Base-by-base conservation (phyloP, 805 yeast species). In the Blastobotrys americana region DNA sequence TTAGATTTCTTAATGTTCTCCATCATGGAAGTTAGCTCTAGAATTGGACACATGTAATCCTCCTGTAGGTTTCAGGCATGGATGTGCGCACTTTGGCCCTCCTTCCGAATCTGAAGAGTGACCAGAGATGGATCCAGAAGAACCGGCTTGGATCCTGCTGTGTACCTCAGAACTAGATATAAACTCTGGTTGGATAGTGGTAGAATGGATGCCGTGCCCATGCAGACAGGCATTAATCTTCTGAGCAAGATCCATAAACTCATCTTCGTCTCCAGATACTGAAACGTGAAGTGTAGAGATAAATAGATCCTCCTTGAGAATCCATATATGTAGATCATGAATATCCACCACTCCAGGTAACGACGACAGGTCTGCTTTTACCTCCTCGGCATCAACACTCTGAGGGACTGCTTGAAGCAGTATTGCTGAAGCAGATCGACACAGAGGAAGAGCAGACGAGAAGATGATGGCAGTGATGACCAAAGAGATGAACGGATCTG, bases 311-410 rank as follows among this genome's bases (percentile, higher is more conserved):
- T 90, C 98, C 41, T 89, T 85, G 54, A 90, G 73, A 61, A 88
- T 90, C 98, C 98, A 90, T 47, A 90, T 81, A 64, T 90, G 98
- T 72, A 90, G 81, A 65, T 90, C 98, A 63, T 90, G 98, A 25
- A 93, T 81, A 1, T 94, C 84, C 46, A 76, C 72, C 42, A 90
- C 90, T 20, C 89, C 84, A 1, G 78, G 74, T 16, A 93, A 70
- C 15, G 74, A 66, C 31, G 78, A 64, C 37, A 90, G 82, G 49
- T 84, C 85, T 41, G 72, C 68, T 47, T 80, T 76, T 37, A 93
- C 85, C 23, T 73, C 74, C 50, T 84, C 82, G 16, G 94, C 81
- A 54, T 87, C 78, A 44, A 93, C 71, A 34, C 80, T 73, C n/a
- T 81, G 73, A 18, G 98, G 98, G 1, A 96, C 84, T 1, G 95